A percentile compares a stretch with the other conserved stretches of the same genome.
Evolutionary conservation across 1,284 basidiomycete genomes (phyloP).

Genomic region (Papiliotrema terrestris): DNA sequence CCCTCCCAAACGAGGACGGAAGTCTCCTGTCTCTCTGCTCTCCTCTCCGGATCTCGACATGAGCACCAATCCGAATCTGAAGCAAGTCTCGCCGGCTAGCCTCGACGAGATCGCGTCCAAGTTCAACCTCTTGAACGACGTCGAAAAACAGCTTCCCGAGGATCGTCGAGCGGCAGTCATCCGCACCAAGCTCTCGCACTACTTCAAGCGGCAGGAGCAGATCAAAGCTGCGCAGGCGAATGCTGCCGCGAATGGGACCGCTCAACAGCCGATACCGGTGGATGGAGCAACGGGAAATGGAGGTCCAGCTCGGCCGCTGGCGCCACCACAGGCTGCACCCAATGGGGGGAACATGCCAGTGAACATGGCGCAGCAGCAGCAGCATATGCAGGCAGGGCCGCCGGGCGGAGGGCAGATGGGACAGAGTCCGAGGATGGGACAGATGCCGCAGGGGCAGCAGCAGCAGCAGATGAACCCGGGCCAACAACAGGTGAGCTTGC

Average conservation of each 20-base stretch:
- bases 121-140: slow-evolving; percentile 18
- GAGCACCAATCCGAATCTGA: no score
- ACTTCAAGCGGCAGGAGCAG: not conserved
- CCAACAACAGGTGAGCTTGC: slow-evolving; percentile 14
- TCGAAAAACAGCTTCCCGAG: slow-evolving; percentile 27
- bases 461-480: slow-evolving; percentile 12
- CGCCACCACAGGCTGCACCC: not conserved
- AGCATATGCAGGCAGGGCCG: not conserved
- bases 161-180: not conserved
- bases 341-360: not conserved
- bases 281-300: no score
- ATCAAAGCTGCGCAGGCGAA: not conserved
- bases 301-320: no score
- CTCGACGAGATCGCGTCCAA: no score
- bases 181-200: not conserved
- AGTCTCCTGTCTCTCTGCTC: not conserved
- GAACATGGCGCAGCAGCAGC: slow-evolving; percentile 6
- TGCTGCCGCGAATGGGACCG: no score
- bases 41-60: not conserved
- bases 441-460: slow-evolving; percentile 4
- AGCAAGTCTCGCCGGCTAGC: no score
- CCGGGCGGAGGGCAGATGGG: not conserved
- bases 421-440: slow-evolving; percentile 4
- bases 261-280: no score
- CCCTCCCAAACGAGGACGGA: not conserved